Percentiles rank a stretch among this genome's conserved stretches.
phyloP scores from a whole-genome alignment of 148 eudicot species.

The Limonium bicolor region DNA sequence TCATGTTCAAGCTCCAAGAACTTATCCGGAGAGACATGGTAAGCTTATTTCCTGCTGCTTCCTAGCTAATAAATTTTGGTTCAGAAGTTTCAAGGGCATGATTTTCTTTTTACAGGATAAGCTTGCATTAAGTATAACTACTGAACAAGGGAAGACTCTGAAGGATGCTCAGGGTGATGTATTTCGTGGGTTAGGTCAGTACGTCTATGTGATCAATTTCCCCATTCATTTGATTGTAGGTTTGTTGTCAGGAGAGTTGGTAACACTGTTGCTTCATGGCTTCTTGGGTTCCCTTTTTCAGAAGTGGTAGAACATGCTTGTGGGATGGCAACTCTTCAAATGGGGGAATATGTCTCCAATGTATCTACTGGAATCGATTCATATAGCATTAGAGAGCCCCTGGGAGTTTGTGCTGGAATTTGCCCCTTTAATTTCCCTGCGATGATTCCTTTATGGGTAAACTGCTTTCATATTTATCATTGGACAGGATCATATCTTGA shows the following conservation, averaged over 20 bases:
- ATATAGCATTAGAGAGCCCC: constrained; percentile 87
- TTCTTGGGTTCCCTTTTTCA: constrained; percentile 16
- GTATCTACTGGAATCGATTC: constrained; percentile 84
- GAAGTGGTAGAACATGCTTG: constrained; percentile 99
- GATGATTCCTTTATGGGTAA: constrained; percentile 94
- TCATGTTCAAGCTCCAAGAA: constrained; percentile 88
- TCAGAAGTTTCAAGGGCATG: not conserved
- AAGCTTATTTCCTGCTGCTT: not conserved
- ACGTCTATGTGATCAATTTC: not conserved
- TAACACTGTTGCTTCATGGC: no score
- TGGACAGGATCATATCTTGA: no score
- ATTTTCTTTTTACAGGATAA: constrained; percentile 48
- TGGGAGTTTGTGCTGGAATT: constrained; percentile 97
- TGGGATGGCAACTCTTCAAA: constrained; percentile 93
- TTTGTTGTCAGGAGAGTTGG: no score
- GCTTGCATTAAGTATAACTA: constrained; percentile 76
- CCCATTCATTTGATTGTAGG: no score
- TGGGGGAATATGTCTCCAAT: constrained; percentile 87
- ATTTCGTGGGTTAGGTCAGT: constrained; percentile 90
- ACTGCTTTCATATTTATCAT: not conserved
- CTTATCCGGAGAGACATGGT: constrained; percentile 93
- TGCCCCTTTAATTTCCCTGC: constrained; percentile 98
- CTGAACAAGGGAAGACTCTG: constrained; percentile 96
- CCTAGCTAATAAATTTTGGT: not conserved
- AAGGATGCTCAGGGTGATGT: constrained; percentile 99